A percentile compares a stretch with the other conserved stretches of the same genome.
Evolutionary conservation across 2,329 filamentous ascomycete genomes (phyloP).

Genomic region (Penicillium corylophilum): DNA sequence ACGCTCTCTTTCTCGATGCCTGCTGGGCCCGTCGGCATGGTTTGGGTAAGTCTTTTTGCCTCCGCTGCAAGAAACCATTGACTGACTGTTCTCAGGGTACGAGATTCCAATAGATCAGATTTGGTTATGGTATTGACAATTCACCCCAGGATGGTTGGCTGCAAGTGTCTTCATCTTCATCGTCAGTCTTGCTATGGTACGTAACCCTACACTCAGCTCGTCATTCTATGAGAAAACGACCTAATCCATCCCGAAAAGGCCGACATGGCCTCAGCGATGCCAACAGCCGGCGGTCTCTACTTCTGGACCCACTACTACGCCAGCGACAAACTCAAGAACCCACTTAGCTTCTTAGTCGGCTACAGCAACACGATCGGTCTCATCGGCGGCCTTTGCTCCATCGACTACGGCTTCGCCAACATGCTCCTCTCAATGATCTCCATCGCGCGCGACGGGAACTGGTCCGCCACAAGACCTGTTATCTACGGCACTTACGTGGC

Average conservation of each 20-base stretch:
- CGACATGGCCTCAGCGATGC: constrained; percentile 56
- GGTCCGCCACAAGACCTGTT: constrained; percentile 53
- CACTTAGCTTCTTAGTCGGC: constrained; percentile 60
- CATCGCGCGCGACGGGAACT: constrained; percentile 54
- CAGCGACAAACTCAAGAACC: constrained; percentile 54
- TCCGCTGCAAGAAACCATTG: not conserved
- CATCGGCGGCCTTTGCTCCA: constrained; percentile 61
- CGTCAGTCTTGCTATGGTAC: constrained; percentile 59
- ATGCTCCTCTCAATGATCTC: constrained; percentile 51
- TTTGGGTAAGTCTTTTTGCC: constrained; percentile 48
- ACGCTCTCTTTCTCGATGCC: constrained; percentile 60
- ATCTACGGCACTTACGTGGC: constrained; percentile 58
- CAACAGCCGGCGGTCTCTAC: constrained; percentile 59
- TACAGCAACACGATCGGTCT: constrained; percentile 62
- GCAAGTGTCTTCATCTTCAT: constrained; percentile 59
- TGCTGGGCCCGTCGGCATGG: constrained; percentile 60
- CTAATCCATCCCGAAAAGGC: constrained; percentile 32
- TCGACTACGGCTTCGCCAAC: constrained; percentile 49
- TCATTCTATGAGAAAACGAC: not conserved
- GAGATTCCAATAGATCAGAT: constrained; percentile 51
- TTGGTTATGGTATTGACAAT: not conserved
- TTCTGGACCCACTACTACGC: constrained; percentile 62
- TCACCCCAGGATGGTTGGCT: constrained; percentile 50
- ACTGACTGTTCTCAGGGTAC: constrained; percentile 32
- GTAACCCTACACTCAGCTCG: constrained; percentile 12